phyloP scores from a whole-genome alignment of 2,329 filamentous ascomycete genomes.

The Paramyrothecium sp. region DNA sequence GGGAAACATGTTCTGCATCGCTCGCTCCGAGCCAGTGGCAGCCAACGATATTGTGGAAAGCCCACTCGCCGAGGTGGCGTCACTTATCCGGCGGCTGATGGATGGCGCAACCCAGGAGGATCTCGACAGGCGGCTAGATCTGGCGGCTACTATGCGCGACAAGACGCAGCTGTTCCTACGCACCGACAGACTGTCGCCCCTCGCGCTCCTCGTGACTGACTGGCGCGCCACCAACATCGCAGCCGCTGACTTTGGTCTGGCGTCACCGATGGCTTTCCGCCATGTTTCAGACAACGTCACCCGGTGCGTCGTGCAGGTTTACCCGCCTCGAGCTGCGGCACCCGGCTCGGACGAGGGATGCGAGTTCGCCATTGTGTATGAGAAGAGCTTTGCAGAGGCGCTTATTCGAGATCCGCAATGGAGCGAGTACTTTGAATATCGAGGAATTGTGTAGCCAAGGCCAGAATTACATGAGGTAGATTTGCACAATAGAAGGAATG shows the following conservation, averaged over 20 bases:
- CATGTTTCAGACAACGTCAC: slow-evolving; percentile 28
- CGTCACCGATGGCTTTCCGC: slow-evolving; percentile 26
- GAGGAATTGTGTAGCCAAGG: slow-evolving; percentile 22
- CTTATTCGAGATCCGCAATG: slow-evolving; percentile 33
- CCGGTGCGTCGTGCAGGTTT: slow-evolving; percentile 24
- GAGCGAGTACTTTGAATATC: slow-evolving; percentile 34
- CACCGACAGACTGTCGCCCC: slow-evolving; percentile 31
- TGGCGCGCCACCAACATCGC: slow-evolving; percentile 28
- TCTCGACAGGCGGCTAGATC: slow-evolving; percentile 23
- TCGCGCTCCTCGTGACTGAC: slow-evolving; percentile 33
- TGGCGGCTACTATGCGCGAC: slow-evolving; percentile 32
- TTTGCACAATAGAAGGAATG: neutral
- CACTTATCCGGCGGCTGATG: slow-evolving; percentile 34
- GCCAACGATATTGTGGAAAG: slow-evolving; percentile 32
- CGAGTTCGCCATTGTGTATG: slow-evolving; percentile 31
- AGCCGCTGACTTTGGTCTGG: slow-evolving; percentile 34
- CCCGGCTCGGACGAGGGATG: slow-evolving; percentile 30
- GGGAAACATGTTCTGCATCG: no score
- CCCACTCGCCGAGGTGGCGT: slow-evolving; percentile 31
- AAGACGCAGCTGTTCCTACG: slow-evolving; percentile 31
- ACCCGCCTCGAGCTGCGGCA: slow-evolving; percentile 23
- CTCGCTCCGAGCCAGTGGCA: slow-evolving; percentile 30
- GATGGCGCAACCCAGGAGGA: slow-evolving; percentile 28
- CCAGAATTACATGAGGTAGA: neutral
- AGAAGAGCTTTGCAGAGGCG: slow-evolving; percentile 26